Conservation (phyloP, 148 eudicot genomes). For the Rhododendron williamsianum region DNA sequence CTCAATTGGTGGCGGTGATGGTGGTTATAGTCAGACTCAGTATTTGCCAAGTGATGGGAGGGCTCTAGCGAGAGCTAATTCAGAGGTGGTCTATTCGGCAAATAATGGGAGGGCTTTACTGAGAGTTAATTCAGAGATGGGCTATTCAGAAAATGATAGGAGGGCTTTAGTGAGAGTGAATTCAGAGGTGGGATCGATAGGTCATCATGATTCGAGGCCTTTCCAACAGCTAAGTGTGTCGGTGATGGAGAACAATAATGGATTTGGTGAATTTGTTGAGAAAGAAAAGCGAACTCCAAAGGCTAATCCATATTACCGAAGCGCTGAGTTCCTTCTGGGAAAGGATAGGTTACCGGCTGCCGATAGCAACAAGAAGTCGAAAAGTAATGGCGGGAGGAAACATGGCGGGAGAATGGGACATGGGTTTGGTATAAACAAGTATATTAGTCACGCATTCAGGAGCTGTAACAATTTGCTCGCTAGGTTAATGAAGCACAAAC, state of each 20-base stretch:
- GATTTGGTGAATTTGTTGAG: conserved; percentile 48
- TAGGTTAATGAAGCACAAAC: conserved; percentile 32
- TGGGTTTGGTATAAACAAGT: conserved; percentile 45
- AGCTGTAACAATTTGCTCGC: conserved; percentile 20
- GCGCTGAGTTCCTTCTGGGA: conserved; percentile 76
- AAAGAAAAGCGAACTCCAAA: conserved; percentile 93
- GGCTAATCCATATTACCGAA: conserved; percentile 69
- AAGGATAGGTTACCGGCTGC: conserved; percentile 69
- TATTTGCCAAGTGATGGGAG: conserved; percentile 34
- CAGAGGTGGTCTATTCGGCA: conserved; percentile 28
- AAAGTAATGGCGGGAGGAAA: conserved; percentile 40
- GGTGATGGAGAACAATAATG: conserved; percentile 46
- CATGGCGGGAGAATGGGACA: conserved; percentile 31
- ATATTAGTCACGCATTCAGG: conserved; percentile 37
- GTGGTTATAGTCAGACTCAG: conserved; percentile 29
- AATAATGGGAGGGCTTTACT: conserved; percentile 26
- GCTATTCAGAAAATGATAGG: conserved; percentile 30
- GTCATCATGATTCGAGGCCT: conserved; percentile 40
- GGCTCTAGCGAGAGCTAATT: conserved; percentile 26
- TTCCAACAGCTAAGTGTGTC: conserved; percentile 52
- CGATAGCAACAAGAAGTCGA: conserved; percentile 56
- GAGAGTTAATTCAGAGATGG: conserved; percentile 38
- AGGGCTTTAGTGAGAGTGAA: conserved; percentile 40
- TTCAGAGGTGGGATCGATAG: conserved; percentile 39
- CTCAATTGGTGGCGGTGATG: conserved; percentile 14